Evolutionary conservation across 768 basidiomycete species (phyloP).

Genomic region (Tricholoma terreum): DNA sequence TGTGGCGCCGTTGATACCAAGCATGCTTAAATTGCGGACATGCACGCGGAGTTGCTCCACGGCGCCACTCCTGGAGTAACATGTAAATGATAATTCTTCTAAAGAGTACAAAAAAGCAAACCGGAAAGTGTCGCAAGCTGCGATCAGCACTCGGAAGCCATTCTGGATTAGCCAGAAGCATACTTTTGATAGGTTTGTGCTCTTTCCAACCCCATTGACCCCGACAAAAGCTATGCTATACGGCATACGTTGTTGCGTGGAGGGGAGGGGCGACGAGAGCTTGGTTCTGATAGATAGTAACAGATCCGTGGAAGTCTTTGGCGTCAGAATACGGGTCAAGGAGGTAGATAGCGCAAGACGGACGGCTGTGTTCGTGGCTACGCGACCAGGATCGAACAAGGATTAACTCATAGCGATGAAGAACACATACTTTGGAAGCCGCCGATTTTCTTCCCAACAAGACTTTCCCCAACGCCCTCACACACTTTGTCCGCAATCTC

Average conservation of each 20-base stretch:
- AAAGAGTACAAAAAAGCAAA: conserved; percentile 27
- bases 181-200: conserved; percentile 96
- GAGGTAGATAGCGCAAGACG: conserved; percentile 79
- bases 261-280: conserved; percentile 66
- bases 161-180: conserved; percentile 99
- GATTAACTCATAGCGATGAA: conserved; percentile 2
- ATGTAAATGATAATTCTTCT: conserved; percentile 1
- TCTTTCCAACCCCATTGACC: conserved; percentile 98
- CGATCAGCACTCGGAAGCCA: conserved; percentile 87
- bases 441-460: conserved; percentile 89
- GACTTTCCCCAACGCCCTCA: conserved; percentile 85
- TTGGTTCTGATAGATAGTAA: conserved; percentile 91
- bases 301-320: conserved; percentile 96
- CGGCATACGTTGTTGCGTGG: conserved; percentile 75
- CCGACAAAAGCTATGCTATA: conserved; percentile 97
- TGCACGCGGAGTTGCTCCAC: conserved; percentile 98
- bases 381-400: conserved; percentile 1
- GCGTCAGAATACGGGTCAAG: conserved; percentile 91
- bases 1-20: conserved; percentile 64
- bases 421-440: conserved; percentile 77
- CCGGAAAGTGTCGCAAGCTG: conserved; percentile 98
- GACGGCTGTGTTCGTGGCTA: conserved; percentile 84
- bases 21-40: conserved; percentile 88
- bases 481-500: conserved; percentile 95
- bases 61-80: conserved; percentile 72